Evolutionary conservation across 2,329 filamentous ascomycete species (phyloP).

Genomic region (Colletotrichum theobromicola): DNA sequence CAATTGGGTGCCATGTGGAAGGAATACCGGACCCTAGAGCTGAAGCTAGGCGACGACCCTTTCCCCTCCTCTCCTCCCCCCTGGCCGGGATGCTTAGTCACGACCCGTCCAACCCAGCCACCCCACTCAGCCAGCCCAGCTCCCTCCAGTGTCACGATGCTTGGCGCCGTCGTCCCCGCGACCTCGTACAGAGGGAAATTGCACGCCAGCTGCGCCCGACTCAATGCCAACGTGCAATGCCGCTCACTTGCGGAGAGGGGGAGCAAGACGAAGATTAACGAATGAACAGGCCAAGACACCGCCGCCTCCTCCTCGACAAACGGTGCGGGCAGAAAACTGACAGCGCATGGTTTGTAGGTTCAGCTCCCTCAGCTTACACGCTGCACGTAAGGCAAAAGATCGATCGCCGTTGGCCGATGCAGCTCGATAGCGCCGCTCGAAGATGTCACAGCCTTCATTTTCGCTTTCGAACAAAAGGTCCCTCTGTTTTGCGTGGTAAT

Average conservation of each 20-base stretch:
- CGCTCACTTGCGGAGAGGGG: not conserved
- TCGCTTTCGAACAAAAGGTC: not conserved
- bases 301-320: not conserved
- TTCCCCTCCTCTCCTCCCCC: not conserved
- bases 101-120: not conserved
- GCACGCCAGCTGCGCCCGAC: slow-evolving; percentile 3
- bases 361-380: not conserved
- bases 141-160: slow-evolving; percentile 5
- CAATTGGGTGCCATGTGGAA: not conserved
- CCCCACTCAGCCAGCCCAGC: not conserved
- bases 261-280: not conserved
- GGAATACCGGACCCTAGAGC: not conserved
- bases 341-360: not conserved
- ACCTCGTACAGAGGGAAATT: slow-evolving; percentile 17
- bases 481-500: too few species aligned
- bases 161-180: slow-evolving; percentile 6
- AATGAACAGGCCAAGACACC: not conserved
- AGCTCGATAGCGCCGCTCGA: not conserved
- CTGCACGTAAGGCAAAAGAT: not conserved
- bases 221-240: not conserved
- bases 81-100: not conserved
- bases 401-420: not conserved
- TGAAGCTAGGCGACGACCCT: not conserved
- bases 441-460: not conserved
- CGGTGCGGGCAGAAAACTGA: not conserved